phyloP scores from a whole-genome alignment of 306 rosid genomes.

The Psophocarpus tetragonolobus region DNA sequence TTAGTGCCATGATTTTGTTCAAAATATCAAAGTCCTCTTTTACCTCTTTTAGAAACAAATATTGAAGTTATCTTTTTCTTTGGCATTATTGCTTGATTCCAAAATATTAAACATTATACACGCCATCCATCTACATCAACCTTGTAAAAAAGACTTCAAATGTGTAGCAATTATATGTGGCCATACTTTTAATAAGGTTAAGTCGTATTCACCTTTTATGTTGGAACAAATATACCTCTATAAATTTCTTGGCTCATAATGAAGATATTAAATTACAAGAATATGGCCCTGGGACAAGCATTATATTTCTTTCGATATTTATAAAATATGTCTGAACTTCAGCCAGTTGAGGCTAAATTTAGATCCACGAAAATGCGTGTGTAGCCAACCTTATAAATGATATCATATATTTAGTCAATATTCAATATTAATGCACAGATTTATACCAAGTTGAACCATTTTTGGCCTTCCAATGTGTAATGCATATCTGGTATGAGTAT shows the following conservation, averaged over 20 bases:
- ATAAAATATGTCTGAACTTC: not conserved
- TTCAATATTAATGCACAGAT: not conserved
- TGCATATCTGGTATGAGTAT: not conserved
- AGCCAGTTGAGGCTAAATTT: slow-evolving; percentile 25
- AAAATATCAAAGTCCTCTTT: not conserved
- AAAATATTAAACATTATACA: not conserved
- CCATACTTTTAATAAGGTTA: not conserved
- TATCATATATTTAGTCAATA: not conserved
- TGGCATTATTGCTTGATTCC: not conserved
- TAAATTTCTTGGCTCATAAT: slow-evolving; percentile 24
- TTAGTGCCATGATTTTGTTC: not conserved
- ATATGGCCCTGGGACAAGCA: not conserved
- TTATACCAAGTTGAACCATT: not conserved
- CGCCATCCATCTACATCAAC: slow-evolving; percentile 2
- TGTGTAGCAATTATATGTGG: slow-evolving; percentile 22
- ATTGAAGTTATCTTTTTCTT: not conserved
- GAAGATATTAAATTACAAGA: slow-evolving; percentile 18
- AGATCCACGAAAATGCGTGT: slow-evolving; percentile 24
- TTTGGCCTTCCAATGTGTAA: not conserved
- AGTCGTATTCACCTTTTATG: slow-evolving; percentile 23
- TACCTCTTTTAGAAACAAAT: not conserved
- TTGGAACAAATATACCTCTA: slow-evolving; percentile 27
- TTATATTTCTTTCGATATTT: not conserved
- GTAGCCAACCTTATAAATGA: slow-evolving; percentile 10
- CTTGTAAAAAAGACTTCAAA: slow-evolving; percentile 1